Percentiles rank a stretch among this genome's conserved stretches.
Conservation (phyloP, 805 yeast species). For the Kluyveromyces dobzhanskii region DNA sequence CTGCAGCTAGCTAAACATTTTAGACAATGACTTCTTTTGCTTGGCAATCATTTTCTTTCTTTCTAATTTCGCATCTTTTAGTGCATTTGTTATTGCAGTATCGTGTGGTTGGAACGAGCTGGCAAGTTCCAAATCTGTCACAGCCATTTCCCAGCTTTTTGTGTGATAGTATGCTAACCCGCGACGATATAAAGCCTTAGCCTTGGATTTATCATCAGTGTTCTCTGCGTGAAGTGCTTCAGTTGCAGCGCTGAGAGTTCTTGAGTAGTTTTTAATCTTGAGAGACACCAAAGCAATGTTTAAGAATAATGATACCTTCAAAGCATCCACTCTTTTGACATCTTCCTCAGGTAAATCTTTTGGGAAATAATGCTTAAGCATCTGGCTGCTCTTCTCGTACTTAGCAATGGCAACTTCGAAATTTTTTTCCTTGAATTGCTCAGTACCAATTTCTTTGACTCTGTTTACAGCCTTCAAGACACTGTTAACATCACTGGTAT, state of each 20-base stretch:
- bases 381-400: slow-evolving; percentile 64
- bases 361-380: slow-evolving; percentile 66
- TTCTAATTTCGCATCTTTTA: slow-evolving; percentile 46
- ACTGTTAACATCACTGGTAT: slow-evolving; percentile 48
- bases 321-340: slow-evolving; percentile 37
- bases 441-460: slow-evolving; percentile 74
- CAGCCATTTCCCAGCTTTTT: slow-evolving; percentile 65
- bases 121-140: slow-evolving; percentile 59
- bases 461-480: slow-evolving; percentile 58
- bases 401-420: slow-evolving; percentile 50
- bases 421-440: slow-evolving; percentile 59
- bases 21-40: slow-evolving; percentile 67
- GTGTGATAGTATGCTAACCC: slow-evolving; percentile 60
- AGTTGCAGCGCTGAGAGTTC: slow-evolving; percentile 50
- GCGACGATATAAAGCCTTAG: slow-evolving; percentile 83
- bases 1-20: slow-evolving; percentile 41
- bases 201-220: slow-evolving; percentile 57
- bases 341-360: slow-evolving; percentile 43
- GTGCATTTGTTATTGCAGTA: slow-evolving; percentile 57
- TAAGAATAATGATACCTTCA: slow-evolving; percentile 57
- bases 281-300: slow-evolving; percentile 70
- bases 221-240: slow-evolving; percentile 55
- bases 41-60: slow-evolving; percentile 51
- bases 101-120: slow-evolving; percentile 58
- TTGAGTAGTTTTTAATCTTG: slow-evolving; percentile 48